Evolutionary conservation across 495 filamentous ascomycete genomes (phyloP).

Genomic region (Baudoinia panamericana): DNA sequence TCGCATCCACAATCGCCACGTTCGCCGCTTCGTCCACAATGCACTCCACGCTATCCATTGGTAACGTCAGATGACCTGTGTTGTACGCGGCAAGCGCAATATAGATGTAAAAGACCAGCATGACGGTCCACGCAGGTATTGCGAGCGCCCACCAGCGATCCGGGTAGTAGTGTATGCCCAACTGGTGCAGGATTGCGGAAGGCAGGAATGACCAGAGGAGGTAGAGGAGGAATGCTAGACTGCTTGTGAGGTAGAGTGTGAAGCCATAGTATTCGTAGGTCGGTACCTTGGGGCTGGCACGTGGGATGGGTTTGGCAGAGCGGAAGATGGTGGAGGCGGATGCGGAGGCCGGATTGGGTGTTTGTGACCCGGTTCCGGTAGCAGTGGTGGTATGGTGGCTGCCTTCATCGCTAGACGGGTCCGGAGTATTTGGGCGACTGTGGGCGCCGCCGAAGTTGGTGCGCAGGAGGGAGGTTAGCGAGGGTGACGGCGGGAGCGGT

Average conservation of each 20-base stretch:
- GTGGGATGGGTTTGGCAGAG: constrained; percentile 59
- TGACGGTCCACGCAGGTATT: constrained; percentile 78
- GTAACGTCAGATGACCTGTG: constrained; percentile 70
- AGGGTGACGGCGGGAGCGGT: constrained; percentile 84
- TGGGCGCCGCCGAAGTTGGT: constrained; percentile 54
- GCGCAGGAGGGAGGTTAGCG: constrained; percentile 85
- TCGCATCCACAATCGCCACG: constrained; percentile 67
- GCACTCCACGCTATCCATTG: constrained; percentile 68
- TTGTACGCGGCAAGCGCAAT: constrained; percentile 88
- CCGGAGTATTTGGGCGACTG: constrained; percentile 80
- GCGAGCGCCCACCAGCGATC: constrained; percentile 95
- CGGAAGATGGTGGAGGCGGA: constrained; percentile 48
- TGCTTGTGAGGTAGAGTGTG: constrained; percentile 78
- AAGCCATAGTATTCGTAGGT: constrained; percentile 99
- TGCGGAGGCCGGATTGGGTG: constrained; percentile 38
- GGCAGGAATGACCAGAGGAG: constrained; percentile 91
- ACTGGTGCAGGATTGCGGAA: constrained; percentile 75
- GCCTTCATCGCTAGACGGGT: constrained; percentile 73
- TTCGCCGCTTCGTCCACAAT: constrained; percentile 83
- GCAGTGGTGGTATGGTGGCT: constrained; percentile 46
- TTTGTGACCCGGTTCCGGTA: constrained; percentile 18
- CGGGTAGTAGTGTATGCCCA: constrained; percentile 94
- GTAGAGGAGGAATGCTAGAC: constrained; percentile 72
- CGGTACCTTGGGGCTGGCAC: constrained; percentile 81
- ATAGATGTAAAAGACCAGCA: constrained; percentile 82